phyloP scores from a whole-genome alignment of 495 filamentous ascomycete genomes.

The Penicillium angulare region DNA sequence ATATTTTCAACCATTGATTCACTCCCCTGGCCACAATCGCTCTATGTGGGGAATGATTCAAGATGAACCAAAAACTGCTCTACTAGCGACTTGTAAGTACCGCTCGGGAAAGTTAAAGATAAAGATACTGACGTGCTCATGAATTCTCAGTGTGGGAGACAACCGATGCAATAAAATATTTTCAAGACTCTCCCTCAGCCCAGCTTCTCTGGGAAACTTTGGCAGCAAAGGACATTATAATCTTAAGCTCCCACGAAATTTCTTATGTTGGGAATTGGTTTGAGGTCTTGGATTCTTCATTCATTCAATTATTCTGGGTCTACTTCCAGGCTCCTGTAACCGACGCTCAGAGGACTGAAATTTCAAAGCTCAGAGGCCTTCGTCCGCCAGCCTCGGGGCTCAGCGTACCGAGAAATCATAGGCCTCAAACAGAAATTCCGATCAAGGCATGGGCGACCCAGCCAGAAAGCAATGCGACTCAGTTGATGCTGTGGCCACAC shows the following conservation, averaged over 20 bases:
- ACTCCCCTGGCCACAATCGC: background rate
- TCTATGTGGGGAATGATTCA: background rate
- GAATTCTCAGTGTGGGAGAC: background rate
- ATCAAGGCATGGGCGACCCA: background rate
- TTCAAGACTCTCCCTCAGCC: background rate
- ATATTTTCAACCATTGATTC: background rate
- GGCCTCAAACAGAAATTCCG: background rate
- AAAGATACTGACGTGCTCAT: background rate
- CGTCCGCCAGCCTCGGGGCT: background rate
- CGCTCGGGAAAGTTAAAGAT: background rate
- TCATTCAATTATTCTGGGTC: background rate
- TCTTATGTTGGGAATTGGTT: background rate
- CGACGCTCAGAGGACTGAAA: background rate
- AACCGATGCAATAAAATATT: background rate
- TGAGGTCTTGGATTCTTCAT: slow-evolving; percentile 1
- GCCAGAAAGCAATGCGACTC: background rate
- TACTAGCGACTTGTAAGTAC: background rate
- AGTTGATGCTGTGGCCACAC: background rate
- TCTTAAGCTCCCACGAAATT: background rate
- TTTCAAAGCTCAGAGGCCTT: background rate
- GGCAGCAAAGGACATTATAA: background rate
- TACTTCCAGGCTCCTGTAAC: background rate
- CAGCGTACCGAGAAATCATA: background rate
- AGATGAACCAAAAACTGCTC: background rate
- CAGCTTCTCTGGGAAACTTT: background rate